A percentile compares a stretch with the other conserved stretches of the same genome.
phyloP scores from a whole-genome alignment of 306 rosid species.

The Sophora flavescens region DNA sequence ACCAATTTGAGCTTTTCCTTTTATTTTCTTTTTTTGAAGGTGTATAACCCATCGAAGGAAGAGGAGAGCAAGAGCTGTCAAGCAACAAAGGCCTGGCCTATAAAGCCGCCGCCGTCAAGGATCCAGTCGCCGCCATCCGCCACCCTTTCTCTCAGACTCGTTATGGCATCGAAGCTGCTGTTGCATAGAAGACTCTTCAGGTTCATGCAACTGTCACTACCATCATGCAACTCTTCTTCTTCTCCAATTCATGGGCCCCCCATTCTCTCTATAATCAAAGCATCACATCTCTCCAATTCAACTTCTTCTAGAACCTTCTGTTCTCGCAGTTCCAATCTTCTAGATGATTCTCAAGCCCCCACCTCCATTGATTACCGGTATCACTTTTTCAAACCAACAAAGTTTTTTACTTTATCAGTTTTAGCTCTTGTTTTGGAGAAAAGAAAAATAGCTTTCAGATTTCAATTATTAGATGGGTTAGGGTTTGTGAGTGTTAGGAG shows the following conservation, averaged over 20 bases:
- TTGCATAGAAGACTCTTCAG: conserved; percentile 57
- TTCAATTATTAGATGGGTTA: background rate
- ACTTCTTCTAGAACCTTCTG: conserved; percentile 61
- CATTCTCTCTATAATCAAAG: conserved; percentile 42
- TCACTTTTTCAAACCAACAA: background rate
- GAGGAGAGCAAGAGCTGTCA: too few species aligned
- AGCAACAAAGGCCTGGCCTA: too few species aligned
- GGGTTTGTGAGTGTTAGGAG: conserved; percentile 4
- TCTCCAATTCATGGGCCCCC: conserved; percentile 32
- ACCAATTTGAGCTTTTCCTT: too few species aligned
- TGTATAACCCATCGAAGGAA: too few species aligned
- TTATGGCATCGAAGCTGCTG: conserved; percentile 64
- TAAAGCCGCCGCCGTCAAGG: too few species aligned
- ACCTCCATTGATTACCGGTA: conserved; percentile 79
- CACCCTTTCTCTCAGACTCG: too few species aligned
- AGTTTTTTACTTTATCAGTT: background rate
- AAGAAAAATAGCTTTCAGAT: background rate
- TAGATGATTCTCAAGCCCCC: conserved; percentile 64
- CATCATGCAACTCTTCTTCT: conserved; percentile 18
- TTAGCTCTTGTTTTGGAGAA: background rate
- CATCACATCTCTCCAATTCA: conserved; percentile 12
- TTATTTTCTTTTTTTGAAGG: too few species aligned
- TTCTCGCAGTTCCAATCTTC: conserved; percentile 57
- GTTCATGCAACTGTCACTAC: conserved; percentile 48
- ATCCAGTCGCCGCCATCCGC: too few species aligned